Conservation (phyloP, 2,329 filamentous ascomycete species). For the Talaromyces sp. region DNA sequence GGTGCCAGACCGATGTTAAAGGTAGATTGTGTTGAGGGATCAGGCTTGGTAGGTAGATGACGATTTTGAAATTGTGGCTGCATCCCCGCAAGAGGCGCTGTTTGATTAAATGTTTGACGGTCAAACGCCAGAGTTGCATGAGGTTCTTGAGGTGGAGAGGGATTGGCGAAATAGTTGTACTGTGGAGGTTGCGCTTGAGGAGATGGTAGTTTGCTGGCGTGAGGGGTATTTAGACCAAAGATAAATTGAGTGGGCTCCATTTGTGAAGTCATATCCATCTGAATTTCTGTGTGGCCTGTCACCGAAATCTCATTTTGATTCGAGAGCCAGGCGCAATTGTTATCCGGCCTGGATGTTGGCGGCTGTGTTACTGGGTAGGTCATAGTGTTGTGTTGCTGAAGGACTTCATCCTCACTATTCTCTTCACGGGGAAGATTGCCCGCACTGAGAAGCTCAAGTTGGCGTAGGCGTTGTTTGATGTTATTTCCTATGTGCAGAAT, state of each 20-base stretch:
- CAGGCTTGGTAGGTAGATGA: neutral
- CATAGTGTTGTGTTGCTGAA: neutral
- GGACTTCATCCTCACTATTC: slow-evolving; percentile 1
- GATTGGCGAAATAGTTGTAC: slow-evolving; percentile 1
- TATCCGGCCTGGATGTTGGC: neutral
- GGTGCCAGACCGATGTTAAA: neutral
- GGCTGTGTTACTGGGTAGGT: neutral
- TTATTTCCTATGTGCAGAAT: neutral
- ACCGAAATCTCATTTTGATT: slow-evolving; percentile 4
- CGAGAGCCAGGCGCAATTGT: neutral
- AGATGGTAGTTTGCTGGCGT: neutral
- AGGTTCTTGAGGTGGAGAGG: neutral
- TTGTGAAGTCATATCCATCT: slow-evolving; percentile 5
- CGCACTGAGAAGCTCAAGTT: neutral
- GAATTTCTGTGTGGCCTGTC: neutral
- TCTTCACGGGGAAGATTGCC: neutral
- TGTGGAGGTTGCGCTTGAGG: neutral
- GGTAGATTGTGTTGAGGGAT: neutral
- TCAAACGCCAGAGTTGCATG: neutral
- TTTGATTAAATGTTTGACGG: neutral
- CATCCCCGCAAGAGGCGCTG: neutral
- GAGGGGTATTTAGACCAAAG: neutral
- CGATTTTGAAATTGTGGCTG: neutral
- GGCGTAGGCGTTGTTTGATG: slow-evolving; percentile 1
- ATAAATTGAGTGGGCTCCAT: neutral